Base-by-base conservation (phyloP, 2,329 filamentous ascomycete genomes). In the Ophiostoma pallidulum region DNA sequence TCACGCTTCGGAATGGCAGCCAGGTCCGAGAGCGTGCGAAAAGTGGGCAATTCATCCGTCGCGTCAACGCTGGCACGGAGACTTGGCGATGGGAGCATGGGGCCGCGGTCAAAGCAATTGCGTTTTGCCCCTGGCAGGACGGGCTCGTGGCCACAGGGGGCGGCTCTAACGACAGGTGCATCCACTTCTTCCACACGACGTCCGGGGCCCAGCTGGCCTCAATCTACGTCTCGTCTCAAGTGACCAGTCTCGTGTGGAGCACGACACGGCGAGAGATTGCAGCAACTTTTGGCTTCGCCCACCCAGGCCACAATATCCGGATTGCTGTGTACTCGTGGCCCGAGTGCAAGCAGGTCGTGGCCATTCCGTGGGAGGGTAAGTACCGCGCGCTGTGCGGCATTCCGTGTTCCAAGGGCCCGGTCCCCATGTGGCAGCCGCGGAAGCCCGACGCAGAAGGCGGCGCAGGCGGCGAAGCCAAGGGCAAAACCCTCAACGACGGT, bases 321-420 rank as follows among this genome's bases (percentile, higher is more conserved):
- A 86, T 98, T 54, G 92, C 89, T 2, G 83, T 97, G 8, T 98
- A 96, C 65, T 84, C 84, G 39, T 97, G 92, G 92, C 92, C 92
- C 0, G 84, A 86, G 47, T 97, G 92, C 64, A 78, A 80, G 54
- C 86, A 92, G 60, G 77, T 96, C 2, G 84, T 87, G 10, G 82
- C 84, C 14, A 84, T 97, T 48, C 86, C 89, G 0, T 97, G 80
- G 91, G 81, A 80, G 42, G 78, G 82, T 29, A 81, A 87, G 51
- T 78, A 86, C 61, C 75, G 88, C 32, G 91, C 90, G 9, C 66
- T 98, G 26, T 94, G 84, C 64, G 91, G 88, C n/a, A 82, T 97
- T 41, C 73, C 85, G 1, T 97, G 92, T 63, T 36, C 55, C 20
- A 55, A 57, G 44, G 42, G 53, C 49, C 73, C 84, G 1, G n/a